Base-by-base conservation (phyloP, 2,329 filamentous ascomycete species). In the Xylariales sp. region DNA sequence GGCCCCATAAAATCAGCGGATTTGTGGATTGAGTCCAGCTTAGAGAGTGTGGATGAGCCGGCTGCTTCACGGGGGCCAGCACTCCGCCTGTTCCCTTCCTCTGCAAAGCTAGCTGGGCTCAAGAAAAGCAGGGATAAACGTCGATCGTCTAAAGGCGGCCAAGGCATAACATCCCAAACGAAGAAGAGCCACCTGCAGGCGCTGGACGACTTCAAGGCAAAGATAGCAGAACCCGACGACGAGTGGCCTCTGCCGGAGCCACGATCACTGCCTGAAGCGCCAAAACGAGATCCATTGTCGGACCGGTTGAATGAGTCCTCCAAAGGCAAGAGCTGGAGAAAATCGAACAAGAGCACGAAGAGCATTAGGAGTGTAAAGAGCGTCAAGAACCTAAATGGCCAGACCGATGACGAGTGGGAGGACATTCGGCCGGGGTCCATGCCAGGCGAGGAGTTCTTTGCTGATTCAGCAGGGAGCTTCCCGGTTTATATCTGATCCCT, bases 331-430 rank as follows among this genome's bases (percentile, higher is more conserved):
- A 23, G 20, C 7, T 12, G 23, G 25, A 33, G 32, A n/a, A 33
- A 33, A 17, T 32, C 31, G 6, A 28, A 35, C 29, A 40, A 33
- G 28, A 37, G 25, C 6, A 19, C 19, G 27, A 38, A n/a, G 5
- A 24, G 15, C 21, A 25, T 12, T 13, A n/a, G n/a, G n/a, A n/a
- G n/a, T n/a, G n/a, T n/a, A n/a, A 19, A 15, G 29, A 38, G 35
- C 25, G n/a, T n/a, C n/a, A n/a, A n/a, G n/a, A n/a, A n/a, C n/a
- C n/a, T n/a, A n/a, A n/a, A n/a, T n/a, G 33, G 31, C 12, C 29
- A 15, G 14, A 16, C 31, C 12, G 40, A 43, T 24, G 40, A 43
- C 24, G 32, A 23, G 4, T 43, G 40, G 40, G 40, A 43, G 19
- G 40, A 40, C n/a, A 23, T 40, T 8, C 25, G 32, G 29, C 40